Conservation (phyloP, 2,329 filamentous ascomycete genomes). For the Phaeomoniella chlamydospora region DNA sequence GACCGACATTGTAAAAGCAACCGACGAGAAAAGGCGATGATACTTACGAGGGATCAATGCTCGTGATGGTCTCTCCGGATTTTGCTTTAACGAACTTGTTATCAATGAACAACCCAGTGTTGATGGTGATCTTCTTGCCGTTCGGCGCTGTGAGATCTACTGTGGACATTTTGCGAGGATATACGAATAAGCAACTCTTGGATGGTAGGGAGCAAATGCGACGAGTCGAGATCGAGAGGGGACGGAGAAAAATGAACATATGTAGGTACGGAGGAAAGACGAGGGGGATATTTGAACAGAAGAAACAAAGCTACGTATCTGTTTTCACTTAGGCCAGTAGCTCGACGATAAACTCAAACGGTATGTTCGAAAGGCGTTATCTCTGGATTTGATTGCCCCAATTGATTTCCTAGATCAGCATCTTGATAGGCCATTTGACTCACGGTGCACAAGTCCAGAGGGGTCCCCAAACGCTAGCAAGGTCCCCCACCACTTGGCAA, state of each 20-base stretch:
- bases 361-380: too few relatives aligned
- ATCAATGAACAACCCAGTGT: slow-evolving; percentile 35
- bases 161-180: slow-evolving; percentile 18
- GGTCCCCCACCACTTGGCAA: too few relatives aligned
- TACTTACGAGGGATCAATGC: slow-evolving; percentile 17
- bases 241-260: background rate
- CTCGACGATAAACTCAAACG: too few relatives aligned
- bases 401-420: too few relatives aligned
- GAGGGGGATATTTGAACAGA: background rate
- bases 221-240: background rate
- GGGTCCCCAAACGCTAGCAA: too few relatives aligned
- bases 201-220: background rate
- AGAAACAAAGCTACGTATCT: too few relatives aligned
- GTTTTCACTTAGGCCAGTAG: too few relatives aligned
- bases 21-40: too few relatives aligned
- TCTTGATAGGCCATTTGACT: too few relatives aligned
- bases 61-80: slow-evolving; percentile 20
- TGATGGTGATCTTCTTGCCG: slow-evolving; percentile 56
- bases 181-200: background rate
- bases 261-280: background rate
- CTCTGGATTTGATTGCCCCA: too few relatives aligned
- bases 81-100: slow-evolving; percentile 26
- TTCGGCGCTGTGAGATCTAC: slow-evolving; percentile 60
- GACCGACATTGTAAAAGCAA: too few relatives aligned
- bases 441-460: too few relatives aligned